Evolutionary conservation across 2,329 filamentous ascomycete species (phyloP).

Genomic region (Penicillium decumbens): DNA sequence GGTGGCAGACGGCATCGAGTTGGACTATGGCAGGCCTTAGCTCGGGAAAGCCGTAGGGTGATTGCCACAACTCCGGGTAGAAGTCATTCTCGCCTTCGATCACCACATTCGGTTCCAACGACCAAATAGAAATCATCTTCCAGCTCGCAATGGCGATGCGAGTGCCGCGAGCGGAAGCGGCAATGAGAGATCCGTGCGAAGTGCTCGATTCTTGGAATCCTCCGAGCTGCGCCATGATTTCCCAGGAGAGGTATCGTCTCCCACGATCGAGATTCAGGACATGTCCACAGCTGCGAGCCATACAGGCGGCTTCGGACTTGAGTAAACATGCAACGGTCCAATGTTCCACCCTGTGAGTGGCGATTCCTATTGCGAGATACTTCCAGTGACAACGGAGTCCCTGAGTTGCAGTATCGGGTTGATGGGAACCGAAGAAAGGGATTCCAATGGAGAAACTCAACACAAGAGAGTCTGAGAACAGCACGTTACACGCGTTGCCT

Average conservation of each 20-base stretch:
- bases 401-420: conserved; percentile 11
- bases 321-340: conserved; percentile 39
- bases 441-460: conserved; percentile 38
- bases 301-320: conserved; percentile 31
- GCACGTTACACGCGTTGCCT: conserved; percentile 24
- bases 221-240: conserved; percentile 34
- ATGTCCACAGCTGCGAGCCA: conserved; percentile 30
- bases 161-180: conserved; percentile 33
- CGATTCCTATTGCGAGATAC: conserved; percentile 40
- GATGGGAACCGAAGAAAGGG: conserved; percentile 40
- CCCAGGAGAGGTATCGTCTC: conserved; percentile 36
- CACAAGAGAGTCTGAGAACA: conserved; percentile 21
- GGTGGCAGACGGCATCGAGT: conserved; percentile 38
- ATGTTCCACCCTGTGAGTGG: conserved; percentile 31
- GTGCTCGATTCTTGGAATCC: conserved; percentile 33
- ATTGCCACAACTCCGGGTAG: conserved; percentile 31
- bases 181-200: conserved; percentile 38
- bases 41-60: conserved; percentile 22
- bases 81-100: conserved; percentile 31
- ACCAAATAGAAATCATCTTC: conserved; percentile 42
- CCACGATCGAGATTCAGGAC: conserved; percentile 38
- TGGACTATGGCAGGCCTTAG: conserved; percentile 33
- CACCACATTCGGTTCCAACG: conserved; percentile 36
- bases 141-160: conserved; percentile 42
- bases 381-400: conserved; percentile 33